Base-by-base conservation (phyloP, 1,284 basidiomycete species). In the Pascua guehoae region DNA sequence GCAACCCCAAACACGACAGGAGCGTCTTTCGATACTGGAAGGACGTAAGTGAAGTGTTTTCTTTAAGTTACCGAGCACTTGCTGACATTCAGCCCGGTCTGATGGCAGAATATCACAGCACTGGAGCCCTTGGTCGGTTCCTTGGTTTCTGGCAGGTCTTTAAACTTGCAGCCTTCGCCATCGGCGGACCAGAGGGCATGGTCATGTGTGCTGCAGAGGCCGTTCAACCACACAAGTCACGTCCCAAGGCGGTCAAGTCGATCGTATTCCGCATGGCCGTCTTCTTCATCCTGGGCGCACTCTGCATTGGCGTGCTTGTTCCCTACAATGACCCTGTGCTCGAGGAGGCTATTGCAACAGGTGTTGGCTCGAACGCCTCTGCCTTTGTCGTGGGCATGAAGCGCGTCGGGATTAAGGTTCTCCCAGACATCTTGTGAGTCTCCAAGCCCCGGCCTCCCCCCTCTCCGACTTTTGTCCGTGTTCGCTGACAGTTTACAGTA, bases 211-310 rank as follows among this genome's bases (percentile, higher is more conserved):
- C 69, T 0, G 68, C 65, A 8, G 71, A 73, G 50, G 63, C 66
- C 12, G 52, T 54, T 5, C 63, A 70, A 41, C 71, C 71, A 4
- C 83, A 86, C 43, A 82, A 84, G 17, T 89, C 88, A 67, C 85
- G 92, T 57, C 81, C 85, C 41, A 87, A 85, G 67, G 89, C 89
- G 2, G 85, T 88, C 74, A 81, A 82, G 60, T 80, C 86, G 41
- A 88, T 92, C 36, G 88, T 87, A 71, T 79, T 86, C 64, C 85
- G 88, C 67, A 89, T 93, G 63, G 80, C 79, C 52, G 69, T 86
- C 71, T 78, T 85, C 60, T 12, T 47, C 40, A 40, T 47, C 39
- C 45, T 47, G 12, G 52, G 52, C 40, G 38, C 45, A 1, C 36
- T 53, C n/a, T 38, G 40, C 45, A 53, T 53, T 12, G 52, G 52